A percentile compares a stretch with the other conserved stretches of the same genome.
Evolutionary conservation across 345 rosid genomes (phyloP).

Genomic region (Lenwebbia sp.): DNA sequence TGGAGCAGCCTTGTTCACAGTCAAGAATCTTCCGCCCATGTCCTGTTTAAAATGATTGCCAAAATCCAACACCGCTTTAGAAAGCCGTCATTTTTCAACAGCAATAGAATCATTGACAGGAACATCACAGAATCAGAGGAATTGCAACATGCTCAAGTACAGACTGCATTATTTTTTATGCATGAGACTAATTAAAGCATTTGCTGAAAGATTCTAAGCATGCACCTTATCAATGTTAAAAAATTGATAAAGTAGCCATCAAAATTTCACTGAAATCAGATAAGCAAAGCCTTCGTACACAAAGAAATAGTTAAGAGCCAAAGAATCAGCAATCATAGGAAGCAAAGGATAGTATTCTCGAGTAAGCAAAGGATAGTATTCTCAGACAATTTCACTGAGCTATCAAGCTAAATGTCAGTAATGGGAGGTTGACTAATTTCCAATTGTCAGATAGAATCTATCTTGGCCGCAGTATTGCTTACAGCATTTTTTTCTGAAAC

Average conservation of each 20-base stretch:
- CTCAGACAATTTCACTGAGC: not conserved
- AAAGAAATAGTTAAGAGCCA: not conserved
- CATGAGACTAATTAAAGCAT: not conserved
- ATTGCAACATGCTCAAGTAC: not conserved
- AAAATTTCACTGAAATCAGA: not conserved
- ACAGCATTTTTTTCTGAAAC: not conserved
- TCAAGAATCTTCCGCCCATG: slow-evolving; percentile 56
- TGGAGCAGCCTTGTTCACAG: slow-evolving; percentile 89
- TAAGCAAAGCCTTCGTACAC: not conserved
- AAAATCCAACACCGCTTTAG: not conserved
- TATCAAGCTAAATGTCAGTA: not conserved
- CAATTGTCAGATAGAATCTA: not conserved
- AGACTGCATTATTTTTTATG: not conserved
- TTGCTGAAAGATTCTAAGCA: not conserved
- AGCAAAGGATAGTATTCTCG: not conserved
- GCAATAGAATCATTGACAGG: not conserved
- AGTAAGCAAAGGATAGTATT: not conserved
- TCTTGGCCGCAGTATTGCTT: not conserved
- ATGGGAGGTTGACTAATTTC: not conserved
- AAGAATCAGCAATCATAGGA: not conserved
- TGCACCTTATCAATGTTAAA: not conserved
- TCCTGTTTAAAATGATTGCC: slow-evolving; percentile 32
- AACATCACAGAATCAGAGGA: not conserved
- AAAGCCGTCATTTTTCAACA: not conserved
- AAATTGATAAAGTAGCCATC: not conserved